Conservation (phyloP, 208 protist genomes). For the Leishmania major region DNA sequence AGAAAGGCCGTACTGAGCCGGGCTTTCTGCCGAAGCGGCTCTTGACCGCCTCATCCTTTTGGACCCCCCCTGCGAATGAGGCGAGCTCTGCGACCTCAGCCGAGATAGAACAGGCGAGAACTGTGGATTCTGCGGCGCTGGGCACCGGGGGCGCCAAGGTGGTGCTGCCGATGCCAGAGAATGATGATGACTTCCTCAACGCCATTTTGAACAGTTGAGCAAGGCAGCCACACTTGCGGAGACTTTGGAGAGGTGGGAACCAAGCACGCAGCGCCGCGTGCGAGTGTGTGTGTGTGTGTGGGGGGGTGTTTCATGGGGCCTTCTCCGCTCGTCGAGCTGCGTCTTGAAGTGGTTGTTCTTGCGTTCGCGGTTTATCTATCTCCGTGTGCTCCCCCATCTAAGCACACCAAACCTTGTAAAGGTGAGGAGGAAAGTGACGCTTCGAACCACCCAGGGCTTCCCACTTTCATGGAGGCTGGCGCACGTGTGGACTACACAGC, state of each 20-base stretch:
- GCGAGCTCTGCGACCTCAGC: background rate
- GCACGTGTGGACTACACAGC: background rate
- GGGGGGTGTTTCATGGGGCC: background rate
- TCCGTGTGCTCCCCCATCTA: background rate
- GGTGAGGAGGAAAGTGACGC: background rate
- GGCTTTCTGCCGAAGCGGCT: slow-evolving; percentile 75
- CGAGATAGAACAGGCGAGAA: background rate
- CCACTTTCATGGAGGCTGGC: background rate
- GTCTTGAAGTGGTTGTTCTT: background rate
- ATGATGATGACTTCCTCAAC: slow-evolving; percentile 68
- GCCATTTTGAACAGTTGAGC: slow-evolving; percentile 62
- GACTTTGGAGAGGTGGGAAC: background rate
- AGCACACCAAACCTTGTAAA: background rate
- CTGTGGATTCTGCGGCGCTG: background rate
- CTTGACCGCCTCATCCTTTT: slow-evolving; percentile 23
- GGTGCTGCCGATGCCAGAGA: slow-evolving; percentile 16
- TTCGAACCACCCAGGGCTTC: background rate
- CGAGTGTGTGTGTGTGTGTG: background rate
- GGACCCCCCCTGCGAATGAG: background rate
- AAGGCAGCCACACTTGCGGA: background rate
- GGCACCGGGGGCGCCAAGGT: background rate
- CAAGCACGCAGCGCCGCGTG: background rate
- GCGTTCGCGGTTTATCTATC: background rate
- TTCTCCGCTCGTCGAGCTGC: background rate
- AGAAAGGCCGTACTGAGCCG: slow-evolving; percentile 65